Conservation (phyloP, 441 rosid genomes). For the Adansonia rubrostipa region DNA sequence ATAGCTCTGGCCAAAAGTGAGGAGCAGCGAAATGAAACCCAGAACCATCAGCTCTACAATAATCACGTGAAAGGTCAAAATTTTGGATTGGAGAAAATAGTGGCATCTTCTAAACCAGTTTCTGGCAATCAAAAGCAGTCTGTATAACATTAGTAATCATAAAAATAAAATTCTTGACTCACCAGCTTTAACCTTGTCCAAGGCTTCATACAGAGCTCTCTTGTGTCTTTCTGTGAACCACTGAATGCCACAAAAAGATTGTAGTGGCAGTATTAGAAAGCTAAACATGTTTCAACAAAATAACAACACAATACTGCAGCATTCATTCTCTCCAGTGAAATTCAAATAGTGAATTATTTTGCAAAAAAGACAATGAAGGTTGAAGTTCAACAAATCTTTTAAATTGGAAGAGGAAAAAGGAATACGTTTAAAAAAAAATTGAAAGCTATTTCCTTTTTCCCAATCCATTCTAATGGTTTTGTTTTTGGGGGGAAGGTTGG, state of each 20-base stretch:
- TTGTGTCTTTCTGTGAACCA: conserved; percentile 77
- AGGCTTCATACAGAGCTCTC: conserved; percentile 79
- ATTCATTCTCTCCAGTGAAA: neutral
- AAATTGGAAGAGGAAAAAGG: too few relatives aligned
- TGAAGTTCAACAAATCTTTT: too few relatives aligned
- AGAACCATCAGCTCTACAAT: conserved; percentile 89
- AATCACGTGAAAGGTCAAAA: conserved; percentile 5
- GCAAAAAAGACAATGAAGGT: conserved; percentile 9
- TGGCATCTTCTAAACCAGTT: conserved; percentile 4
- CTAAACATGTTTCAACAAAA: neutral
- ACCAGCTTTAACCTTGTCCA: conserved; percentile 96
- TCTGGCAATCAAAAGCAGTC: neutral
- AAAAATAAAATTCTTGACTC: conserved; percentile 12
- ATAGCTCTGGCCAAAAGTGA: conserved; percentile 75
- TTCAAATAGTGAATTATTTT: neutral
- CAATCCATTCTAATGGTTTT: too few relatives aligned
- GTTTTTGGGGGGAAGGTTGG: too few relatives aligned
- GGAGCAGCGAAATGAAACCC: conserved; percentile 88
- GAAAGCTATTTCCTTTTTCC: too few relatives aligned
- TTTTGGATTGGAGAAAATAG: neutral
- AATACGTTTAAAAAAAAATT: too few relatives aligned
- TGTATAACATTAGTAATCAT: neutral
- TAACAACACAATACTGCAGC: neutral
- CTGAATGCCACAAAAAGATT: conserved; percentile 42
- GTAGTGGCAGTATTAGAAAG: neutral